phyloP scores from a whole-genome alignment of 345 rosid genomes.

The Erucastrum elatum region DNA sequence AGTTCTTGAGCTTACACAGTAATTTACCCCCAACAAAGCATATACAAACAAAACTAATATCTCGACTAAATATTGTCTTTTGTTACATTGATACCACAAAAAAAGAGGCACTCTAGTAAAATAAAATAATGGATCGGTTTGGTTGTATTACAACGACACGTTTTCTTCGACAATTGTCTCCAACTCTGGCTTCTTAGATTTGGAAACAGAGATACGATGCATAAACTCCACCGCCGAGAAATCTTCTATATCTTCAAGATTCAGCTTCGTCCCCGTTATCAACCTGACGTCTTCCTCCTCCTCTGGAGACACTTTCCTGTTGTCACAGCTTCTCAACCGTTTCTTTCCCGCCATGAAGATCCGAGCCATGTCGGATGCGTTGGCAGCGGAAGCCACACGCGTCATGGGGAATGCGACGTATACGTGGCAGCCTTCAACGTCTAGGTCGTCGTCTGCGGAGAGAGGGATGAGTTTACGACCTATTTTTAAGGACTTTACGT shows the following conservation, averaged over 20 bases:
- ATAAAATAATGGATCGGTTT: background rate
- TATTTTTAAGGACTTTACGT: slow-evolving; percentile 56
- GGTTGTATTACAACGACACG: slow-evolving; percentile 10
- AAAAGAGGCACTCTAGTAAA: background rate
- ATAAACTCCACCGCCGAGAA: slow-evolving; percentile 51
- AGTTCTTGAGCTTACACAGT: no score
- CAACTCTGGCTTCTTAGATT: slow-evolving; percentile 78
- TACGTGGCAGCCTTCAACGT: slow-evolving; percentile 39
- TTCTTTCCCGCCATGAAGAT: slow-evolving; percentile 49
- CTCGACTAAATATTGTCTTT: slow-evolving; percentile 3
- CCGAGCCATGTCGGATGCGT: slow-evolving; percentile 63
- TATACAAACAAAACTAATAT: background rate
- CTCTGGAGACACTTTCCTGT: slow-evolving; percentile 44
- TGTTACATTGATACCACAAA: slow-evolving; percentile 10
- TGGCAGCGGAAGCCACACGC: slow-evolving; percentile 53
- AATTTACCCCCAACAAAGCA: no score
- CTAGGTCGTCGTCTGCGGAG: slow-evolving; percentile 72
- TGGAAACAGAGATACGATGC: slow-evolving; percentile 57
- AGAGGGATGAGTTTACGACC: slow-evolving; percentile 69
- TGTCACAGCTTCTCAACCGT: slow-evolving; percentile 35
- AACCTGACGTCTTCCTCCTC: background rate
- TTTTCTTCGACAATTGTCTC: slow-evolving; percentile 71
- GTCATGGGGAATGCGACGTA: slow-evolving; percentile 77
- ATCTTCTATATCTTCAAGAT: slow-evolving; percentile 63
- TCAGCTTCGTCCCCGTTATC: slow-evolving; percentile 39